These are phyloP conservation scores for Mycosphaerella sp. DNA, from an alignment of 2,329 filamentous ascomycete species.

Conservation along the genomic window DNA sequence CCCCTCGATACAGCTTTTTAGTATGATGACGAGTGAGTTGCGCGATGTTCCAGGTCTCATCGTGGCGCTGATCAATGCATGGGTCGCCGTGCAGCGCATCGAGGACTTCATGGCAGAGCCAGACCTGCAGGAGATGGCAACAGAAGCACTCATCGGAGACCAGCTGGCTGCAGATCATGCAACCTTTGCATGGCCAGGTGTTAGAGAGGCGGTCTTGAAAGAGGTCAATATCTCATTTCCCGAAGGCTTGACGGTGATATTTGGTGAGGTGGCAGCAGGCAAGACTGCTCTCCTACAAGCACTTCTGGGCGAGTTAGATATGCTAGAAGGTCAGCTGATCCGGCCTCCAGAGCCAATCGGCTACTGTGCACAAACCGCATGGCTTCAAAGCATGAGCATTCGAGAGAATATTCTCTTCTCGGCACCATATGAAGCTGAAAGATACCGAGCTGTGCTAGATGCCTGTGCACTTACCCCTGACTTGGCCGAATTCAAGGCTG, in stretches of 20 bases:
- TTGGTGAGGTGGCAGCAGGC: slow-evolving; percentile 58
- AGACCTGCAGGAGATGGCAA: slow-evolving; percentile 51
- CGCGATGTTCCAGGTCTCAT: slow-evolving; percentile 70
- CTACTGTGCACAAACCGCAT: slow-evolving; percentile 61
- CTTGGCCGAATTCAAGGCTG: slow-evolving; percentile 57
- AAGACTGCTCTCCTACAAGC: slow-evolving; percentile 58
- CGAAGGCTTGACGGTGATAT: slow-evolving; percentile 53
- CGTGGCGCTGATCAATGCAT: slow-evolving; percentile 71
- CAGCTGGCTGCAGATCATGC: slow-evolving; percentile 53
- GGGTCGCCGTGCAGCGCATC: slow-evolving; percentile 74
- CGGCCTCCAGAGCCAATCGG: slow-evolving; percentile 53
- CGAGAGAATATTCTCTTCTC: slow-evolving; percentile 63
- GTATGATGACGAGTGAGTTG: slow-evolving; percentile 65
- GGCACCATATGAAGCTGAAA: slow-evolving; percentile 59
- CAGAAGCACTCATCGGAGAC: slow-evolving; percentile 32
- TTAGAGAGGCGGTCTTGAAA: slow-evolving; percentile 49
- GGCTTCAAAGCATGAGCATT: slow-evolving; percentile 65
- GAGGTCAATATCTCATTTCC: slow-evolving; percentile 52
- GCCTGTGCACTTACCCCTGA: slow-evolving; percentile 58
- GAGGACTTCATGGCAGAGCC: slow-evolving; percentile 83
- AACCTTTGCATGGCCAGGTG: slow-evolving; percentile 74
- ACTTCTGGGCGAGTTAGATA: slow-evolving; percentile 54
- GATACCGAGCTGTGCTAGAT: slow-evolving; percentile 63
- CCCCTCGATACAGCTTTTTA: slow-evolving; percentile 75
- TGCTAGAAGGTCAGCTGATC: slow-evolving; percentile 45